Conservation (phyloP, 2,329 filamentous ascomycete species). For the Colletotrichum destructivum region DNA sequence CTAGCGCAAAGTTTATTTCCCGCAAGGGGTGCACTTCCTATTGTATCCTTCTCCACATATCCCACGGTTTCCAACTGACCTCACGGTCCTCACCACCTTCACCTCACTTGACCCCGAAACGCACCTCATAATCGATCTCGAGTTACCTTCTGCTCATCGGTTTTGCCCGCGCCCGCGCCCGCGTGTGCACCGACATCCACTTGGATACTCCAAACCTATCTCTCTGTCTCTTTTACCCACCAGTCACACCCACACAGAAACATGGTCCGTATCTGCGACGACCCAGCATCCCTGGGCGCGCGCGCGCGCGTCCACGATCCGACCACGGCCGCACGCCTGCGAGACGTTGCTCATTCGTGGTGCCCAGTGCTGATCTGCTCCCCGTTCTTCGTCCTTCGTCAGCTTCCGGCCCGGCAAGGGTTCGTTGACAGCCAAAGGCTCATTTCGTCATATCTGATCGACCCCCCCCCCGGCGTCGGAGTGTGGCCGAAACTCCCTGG, state of each 20-base stretch:
- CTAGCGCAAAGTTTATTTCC: constrained; percentile 40
- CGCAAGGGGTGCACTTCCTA: constrained; percentile 1
- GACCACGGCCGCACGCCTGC: constrained; percentile 6
- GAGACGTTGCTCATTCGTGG: constrained; percentile 3
- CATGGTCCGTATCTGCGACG: constrained; percentile 9
- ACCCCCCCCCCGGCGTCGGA: constrained; percentile 39
- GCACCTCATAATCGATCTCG: background rate
- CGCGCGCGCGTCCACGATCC: background rate
- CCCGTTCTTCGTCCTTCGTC: background rate
- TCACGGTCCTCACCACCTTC: constrained; percentile 7
- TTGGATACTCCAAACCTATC: constrained; percentile 2
- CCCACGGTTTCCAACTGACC: constrained; percentile 21
- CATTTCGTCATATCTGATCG: constrained; percentile 26
- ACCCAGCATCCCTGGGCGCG: constrained; percentile 11
- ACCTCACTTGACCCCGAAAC: constrained; percentile 9
- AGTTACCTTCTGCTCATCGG: constrained; percentile 10
- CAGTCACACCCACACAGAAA: constrained; percentile 8
- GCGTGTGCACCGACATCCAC: constrained; percentile 10
- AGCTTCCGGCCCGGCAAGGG: constrained; percentile 4
- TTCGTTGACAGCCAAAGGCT: background rate
- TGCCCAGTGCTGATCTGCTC: background rate
- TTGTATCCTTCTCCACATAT: constrained; percentile 23
- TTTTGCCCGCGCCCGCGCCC: background rate
- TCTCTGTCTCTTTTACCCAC: constrained; percentile 1
- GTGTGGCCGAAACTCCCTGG: constrained; percentile 28